Base-by-base conservation (phyloP, 208 protist species). In the Leptomonas pyrrhocoris region DNA sequence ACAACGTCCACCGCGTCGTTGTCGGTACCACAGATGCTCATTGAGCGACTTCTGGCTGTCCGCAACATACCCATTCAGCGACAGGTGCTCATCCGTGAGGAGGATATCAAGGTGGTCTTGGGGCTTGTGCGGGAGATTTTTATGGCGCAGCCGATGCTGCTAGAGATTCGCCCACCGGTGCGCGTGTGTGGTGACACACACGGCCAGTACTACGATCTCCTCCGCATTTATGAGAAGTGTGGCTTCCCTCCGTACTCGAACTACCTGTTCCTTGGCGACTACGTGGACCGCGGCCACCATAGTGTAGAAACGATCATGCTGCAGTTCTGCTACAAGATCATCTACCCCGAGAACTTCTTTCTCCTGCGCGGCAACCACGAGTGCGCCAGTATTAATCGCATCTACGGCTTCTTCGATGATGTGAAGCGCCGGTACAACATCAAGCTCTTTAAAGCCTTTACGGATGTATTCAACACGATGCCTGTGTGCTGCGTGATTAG, bases 391-490 rank as follows among this genome's bases (percentile, higher is more conserved):
- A 99, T 99, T 70, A 99, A 99, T 77, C 79, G 98, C 64, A 98
- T 99, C 64, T 99, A 99, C 83, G 98, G 98, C 46, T 99, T 99
- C 84, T 99, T 99, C 70, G 97, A 99, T 46, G 99, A 99, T 72
- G 99, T 98, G 78, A 74, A 92, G 49, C 72, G 86, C n/a, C n/a
- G n/a, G n/a, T n/a, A n/a, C n/a, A n/a, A n/a, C n/a, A n/a, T n/a
- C n/a, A n/a, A n/a, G n/a, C n/a, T n/a, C n/a, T n/a, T n/a, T n/a
- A n/a, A n/a, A n/a, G n/a, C n/a, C n/a, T n/a, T n/a, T n/a, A n/a
- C 11, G 25, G 98, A 99, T 58, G 98, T 97, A 49, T 99, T 99
- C 84, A 99, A 99, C 84, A 99, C 96, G 78, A 89, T 99, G 68
- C 99, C 99, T n/a, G 90, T 99, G 50, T 98, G 97, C 34, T 98